Evolutionary conservation across 306 rosid genomes (phyloP), one percentile per base, ranked within the genome.

Genomic region (Fragaria nilgerrensis): DNA sequence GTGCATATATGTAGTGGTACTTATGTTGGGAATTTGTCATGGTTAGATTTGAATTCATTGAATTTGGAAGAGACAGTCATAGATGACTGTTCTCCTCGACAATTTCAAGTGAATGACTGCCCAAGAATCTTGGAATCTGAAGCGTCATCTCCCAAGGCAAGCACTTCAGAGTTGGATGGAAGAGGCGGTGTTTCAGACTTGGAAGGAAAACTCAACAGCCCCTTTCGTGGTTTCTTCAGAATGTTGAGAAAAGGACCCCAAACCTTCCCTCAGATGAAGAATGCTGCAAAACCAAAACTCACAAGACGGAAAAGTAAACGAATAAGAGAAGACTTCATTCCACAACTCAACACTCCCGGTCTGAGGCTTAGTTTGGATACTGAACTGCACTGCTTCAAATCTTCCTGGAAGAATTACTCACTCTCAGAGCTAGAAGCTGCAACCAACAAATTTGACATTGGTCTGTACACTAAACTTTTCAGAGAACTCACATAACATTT

Each of bases 371-470:
- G 90, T 56, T 79, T 91, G 32, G 93, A 89, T 14, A 5, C 85
- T 32, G 89, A 86, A 34, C 79, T 91, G 50, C 63, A 80, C 81
- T 84, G 81, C 88, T 92, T 95, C 70, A 95, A 88, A 84, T 81
- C 97, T 75, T 88, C 94, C 7, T 95, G 99, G 99, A 92, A 78
- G 81, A 89, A 91, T 72, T 95, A 82, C 85, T 50, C 93, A 9
- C 83, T 89, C 32, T 27, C 87, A 3, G 92, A 95, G 75, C 84
- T 95, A 32, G 70, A 76, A 80, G 79, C 82, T 3, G 98, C 99
- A 44, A 89, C 93, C 80, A n/a, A 87, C 82, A 77, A 95, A 86
- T 95, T 92, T 77, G 87, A 92, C 85, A 80, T 68, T 41, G 97
- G 99, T 95, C 72, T 80, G 84, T 47, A 20, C 50, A 27, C 32